Conservation (phyloP, 163 green algal genomes). For the Scenedesmus sp. region DNA sequence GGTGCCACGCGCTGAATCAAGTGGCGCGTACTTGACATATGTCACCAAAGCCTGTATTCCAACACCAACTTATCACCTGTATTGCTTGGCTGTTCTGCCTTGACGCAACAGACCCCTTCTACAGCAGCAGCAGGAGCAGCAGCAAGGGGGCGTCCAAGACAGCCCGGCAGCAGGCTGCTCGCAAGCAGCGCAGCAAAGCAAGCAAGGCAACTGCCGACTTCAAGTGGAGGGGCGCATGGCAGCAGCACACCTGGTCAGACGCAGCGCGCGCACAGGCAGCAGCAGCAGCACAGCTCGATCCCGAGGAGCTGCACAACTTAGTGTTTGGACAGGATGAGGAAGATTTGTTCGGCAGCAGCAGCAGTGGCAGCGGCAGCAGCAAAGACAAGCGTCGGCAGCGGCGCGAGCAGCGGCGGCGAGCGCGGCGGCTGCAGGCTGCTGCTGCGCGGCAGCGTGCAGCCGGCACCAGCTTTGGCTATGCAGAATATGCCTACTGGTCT, state of each 20-base stretch:
- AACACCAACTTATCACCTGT: not conserved
- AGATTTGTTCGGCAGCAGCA: not conserved
- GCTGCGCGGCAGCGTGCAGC: not conserved
- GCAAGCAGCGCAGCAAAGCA: constrained; percentile 9
- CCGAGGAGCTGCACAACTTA: constrained; percentile 43
- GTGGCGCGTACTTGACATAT: no score
- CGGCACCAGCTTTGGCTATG: constrained; percentile 14
- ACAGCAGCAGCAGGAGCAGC: constrained; percentile 7
- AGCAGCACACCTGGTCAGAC: constrained; percentile 30
- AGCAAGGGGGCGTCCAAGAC: not conserved
- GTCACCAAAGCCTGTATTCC: no score
- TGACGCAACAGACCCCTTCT: not conserved
- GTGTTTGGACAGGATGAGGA: constrained; percentile 8
- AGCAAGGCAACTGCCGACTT: not conserved
- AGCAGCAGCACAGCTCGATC: constrained; percentile 34
- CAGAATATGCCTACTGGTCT: not conserved
- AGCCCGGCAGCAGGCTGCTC: not conserved
- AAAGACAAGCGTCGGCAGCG: not conserved
- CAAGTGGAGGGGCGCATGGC: not conserved
- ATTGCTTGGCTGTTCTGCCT: not conserved
- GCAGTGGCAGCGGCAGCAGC: constrained; percentile 16
- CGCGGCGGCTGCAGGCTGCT: not conserved
- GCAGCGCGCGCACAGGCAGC: constrained; percentile 10
- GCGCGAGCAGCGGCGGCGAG: not conserved
- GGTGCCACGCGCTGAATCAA: no score